Conservation (phyloP, 345 rosid genomes). For the Trapa bicornis region DNA sequence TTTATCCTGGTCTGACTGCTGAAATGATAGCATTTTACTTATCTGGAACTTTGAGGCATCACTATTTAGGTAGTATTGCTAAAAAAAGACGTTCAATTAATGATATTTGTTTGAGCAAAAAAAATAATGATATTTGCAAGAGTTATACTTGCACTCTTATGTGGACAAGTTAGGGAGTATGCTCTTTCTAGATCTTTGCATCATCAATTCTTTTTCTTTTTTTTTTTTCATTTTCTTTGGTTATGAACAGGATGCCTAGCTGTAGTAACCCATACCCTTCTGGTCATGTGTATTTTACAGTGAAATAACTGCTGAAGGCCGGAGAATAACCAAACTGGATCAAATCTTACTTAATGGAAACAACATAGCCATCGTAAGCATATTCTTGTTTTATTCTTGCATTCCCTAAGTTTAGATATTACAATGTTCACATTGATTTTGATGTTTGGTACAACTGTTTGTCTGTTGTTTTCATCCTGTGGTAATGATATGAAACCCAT, state of each 20-base stretch:
- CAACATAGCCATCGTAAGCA: constrained; percentile 87
- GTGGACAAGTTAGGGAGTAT: not conserved
- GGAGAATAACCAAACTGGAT: constrained; percentile 86
- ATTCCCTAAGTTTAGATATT: no score
- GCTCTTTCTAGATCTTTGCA: not conserved
- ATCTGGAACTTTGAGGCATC: not conserved
- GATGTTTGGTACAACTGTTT: not conserved
- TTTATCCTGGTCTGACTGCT: not conserved
- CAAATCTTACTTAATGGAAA: constrained; percentile 91
- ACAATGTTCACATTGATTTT: no score
- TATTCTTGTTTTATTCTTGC: not conserved
- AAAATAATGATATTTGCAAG: not conserved
- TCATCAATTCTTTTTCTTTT: not conserved
- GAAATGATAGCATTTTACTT: not conserved
- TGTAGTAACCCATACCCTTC: not conserved
- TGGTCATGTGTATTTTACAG: constrained; percentile 17
- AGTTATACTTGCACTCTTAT: not conserved
- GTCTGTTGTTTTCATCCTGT: not conserved
- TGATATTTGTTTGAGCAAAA: not conserved
- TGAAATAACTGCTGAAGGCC: constrained; percentile 86
- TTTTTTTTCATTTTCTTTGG: not conserved
- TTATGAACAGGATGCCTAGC: not conserved
- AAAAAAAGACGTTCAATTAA: not conserved
- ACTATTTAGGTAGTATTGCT: not conserved
- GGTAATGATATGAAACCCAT: not conserved